phyloP scores from a whole-genome alignment of 345 rosid species.

The Psidium friedrichsthalianum region DNA sequence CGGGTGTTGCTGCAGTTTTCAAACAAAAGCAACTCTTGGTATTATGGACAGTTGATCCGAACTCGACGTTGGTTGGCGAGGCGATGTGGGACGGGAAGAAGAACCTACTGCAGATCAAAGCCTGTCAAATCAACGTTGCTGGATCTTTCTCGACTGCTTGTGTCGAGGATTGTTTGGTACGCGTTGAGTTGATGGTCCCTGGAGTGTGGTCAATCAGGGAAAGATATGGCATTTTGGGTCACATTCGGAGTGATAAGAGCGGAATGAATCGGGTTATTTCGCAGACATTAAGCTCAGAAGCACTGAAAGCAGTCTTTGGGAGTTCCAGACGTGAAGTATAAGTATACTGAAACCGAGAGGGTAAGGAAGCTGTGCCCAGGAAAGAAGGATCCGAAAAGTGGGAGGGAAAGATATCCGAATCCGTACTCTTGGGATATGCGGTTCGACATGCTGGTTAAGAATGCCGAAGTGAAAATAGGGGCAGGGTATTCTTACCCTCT shows the following conservation, averaged over 20 bases:
- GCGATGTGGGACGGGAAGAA: slow-evolving; percentile 33
- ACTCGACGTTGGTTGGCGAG: slow-evolving; percentile 29
- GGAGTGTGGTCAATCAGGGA: slow-evolving; percentile 20
- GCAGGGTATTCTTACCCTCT: slow-evolving; percentile 22
- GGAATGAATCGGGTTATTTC: slow-evolving; percentile 21
- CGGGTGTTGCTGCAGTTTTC: slow-evolving; percentile 7
- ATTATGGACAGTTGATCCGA: slow-evolving; percentile 1
- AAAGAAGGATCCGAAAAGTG: slow-evolving; percentile 1
- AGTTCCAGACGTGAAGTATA: slow-evolving; percentile 16
- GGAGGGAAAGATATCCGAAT: slow-evolving; percentile 14
- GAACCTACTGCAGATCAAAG: slow-evolving; percentile 17
- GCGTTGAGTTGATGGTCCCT: slow-evolving; percentile 22
- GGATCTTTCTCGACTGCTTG: slow-evolving; percentile 19
- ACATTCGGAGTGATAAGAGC: slow-evolving; percentile 15
- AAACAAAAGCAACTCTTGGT: background rate
- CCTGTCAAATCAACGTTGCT: slow-evolving; percentile 13
- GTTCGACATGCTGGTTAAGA: slow-evolving; percentile 11
- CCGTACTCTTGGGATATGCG: slow-evolving; percentile 19
- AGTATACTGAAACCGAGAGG: slow-evolving; percentile 24
- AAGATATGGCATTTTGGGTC: slow-evolving; percentile 16
- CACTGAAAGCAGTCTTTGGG: background rate
- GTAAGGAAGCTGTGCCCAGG: slow-evolving; percentile 11
- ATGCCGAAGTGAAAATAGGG: slow-evolving; percentile 5
- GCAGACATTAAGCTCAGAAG: slow-evolving; percentile 6
- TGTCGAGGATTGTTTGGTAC: slow-evolving; percentile 35